Evolutionary conservation across 192 early-diverging fungal species (phyloP).

Genomic region (Coemansia sp.): DNA sequence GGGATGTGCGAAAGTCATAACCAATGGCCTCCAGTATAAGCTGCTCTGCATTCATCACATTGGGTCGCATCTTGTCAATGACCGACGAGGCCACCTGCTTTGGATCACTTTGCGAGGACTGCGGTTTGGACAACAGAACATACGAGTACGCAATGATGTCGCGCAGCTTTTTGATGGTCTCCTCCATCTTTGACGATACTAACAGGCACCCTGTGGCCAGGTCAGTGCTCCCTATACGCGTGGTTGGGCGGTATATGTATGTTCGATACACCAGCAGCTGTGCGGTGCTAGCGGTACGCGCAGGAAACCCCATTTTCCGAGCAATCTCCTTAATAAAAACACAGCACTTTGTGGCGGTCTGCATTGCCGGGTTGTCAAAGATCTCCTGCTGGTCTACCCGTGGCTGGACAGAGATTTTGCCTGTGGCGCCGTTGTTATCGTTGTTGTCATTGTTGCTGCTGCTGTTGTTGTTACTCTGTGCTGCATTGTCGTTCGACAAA

Average conservation of each 20-base stretch:
- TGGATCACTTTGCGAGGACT: slow-evolving; percentile 9
- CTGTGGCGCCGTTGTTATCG: slow-evolving; percentile 2
- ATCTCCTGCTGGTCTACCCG: slow-evolving; percentile 27
- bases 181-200: slow-evolving; percentile 85
- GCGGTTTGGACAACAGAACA: slow-evolving; percentile 23
- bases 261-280: slow-evolving; percentile 48
- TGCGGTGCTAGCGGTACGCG: slow-evolving; percentile 45
- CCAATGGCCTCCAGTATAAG: slow-evolving; percentile 75
- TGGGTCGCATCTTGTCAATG: slow-evolving; percentile 66
- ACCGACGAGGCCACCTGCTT: slow-evolving; percentile 43
- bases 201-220: slow-evolving; percentile 71
- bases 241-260: slow-evolving; percentile 33
- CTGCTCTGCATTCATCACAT: slow-evolving; percentile 68
- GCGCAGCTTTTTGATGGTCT: slow-evolving; percentile 80
- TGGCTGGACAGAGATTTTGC: neutral
- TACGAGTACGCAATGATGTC: slow-evolving; percentile 74
- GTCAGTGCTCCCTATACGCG: slow-evolving; percentile 23
- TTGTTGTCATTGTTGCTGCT: neutral
- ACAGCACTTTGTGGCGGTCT: slow-evolving; percentile 38
- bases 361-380: slow-evolving; percentile 8
- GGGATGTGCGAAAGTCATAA: slow-evolving; percentile 78
- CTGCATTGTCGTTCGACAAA: neutral
- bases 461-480: neutral
- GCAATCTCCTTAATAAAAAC: slow-evolving; percentile 42
- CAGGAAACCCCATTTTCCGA: slow-evolving; percentile 36